A percentile compares a stretch with the other conserved stretches of the same genome.
Evolutionary conservation across 345 rosid species (phyloP).

Genomic region (Salix viminalis): DNA sequence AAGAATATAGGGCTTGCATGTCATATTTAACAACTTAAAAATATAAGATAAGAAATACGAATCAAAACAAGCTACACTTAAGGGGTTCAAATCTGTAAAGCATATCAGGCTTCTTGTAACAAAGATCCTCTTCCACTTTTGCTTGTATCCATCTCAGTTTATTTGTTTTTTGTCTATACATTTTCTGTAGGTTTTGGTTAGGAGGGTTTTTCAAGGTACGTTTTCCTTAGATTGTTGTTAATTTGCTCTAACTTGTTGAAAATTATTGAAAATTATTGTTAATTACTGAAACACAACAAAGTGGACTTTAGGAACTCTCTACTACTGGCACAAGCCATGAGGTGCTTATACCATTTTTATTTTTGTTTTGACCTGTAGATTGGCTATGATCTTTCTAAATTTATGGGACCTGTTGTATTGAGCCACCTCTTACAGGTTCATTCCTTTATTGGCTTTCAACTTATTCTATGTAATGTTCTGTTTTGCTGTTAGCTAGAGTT

Average conservation of each 20-base stretch:
- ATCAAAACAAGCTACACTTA: background rate
- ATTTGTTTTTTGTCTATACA: conserved; percentile 1
- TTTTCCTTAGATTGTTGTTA: background rate
- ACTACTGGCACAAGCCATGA: background rate
- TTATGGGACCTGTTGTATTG: conserved; percentile 27
- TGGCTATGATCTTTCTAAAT: conserved; percentile 31
- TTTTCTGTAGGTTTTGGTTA: conserved; percentile 71
- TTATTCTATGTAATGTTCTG: background rate
- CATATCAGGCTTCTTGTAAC: background rate
- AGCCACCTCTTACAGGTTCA: conserved; percentile 28
- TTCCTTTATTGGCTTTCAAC: background rate
- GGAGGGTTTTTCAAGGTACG: conserved; percentile 87
- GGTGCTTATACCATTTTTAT: conserved; percentile 16
- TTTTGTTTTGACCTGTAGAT: conserved; percentile 41
- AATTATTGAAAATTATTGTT: background rate
- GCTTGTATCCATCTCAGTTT: background rate
- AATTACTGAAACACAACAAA: background rate
- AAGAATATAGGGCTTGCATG: background rate
- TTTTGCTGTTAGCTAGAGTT: background rate
- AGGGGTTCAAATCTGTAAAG: background rate
- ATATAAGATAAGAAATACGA: background rate
- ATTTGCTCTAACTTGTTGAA: conserved; percentile 12
- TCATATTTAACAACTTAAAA: background rate
- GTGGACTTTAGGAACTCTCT: conserved; percentile 11
- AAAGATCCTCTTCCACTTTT: background rate